These are phyloP conservation scores for Echium plantagineum DNA, from an alignment of 257 asterid species.

Conservation along the genomic window DNA sequence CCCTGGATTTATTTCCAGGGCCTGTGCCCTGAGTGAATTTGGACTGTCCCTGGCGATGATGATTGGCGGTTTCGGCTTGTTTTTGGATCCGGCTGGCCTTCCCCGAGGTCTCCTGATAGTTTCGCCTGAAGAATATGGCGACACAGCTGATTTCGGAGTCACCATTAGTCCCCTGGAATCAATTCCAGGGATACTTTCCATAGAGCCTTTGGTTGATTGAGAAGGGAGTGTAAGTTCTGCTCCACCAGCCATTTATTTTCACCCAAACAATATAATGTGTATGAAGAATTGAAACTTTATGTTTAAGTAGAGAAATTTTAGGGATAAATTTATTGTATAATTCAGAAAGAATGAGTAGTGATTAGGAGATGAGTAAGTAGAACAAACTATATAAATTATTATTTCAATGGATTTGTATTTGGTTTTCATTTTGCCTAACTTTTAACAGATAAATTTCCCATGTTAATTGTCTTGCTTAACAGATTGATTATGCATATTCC, in stretches of 20 bases:
- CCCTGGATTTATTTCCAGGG: constrained; percentile 71
- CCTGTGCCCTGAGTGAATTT: constrained; percentile 74
- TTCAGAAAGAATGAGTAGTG: constrained; percentile 24
- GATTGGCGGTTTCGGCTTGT: constrained; percentile 93
- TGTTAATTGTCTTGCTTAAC: constrained; percentile 59
- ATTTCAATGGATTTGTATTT: constrained; percentile 12
- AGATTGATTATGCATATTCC: constrained; percentile 11
- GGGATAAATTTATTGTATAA: constrained; percentile 19
- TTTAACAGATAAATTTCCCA: constrained; percentile 47
- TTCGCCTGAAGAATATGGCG: constrained; percentile 19
- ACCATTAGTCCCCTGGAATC: constrained; percentile 17
- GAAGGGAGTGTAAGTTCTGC: constrained; percentile 24
- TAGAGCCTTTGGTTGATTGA: constrained; percentile 14
- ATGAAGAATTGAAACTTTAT: constrained; percentile 6
- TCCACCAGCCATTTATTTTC: constrained; percentile 42
- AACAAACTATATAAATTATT: constrained; percentile 16
- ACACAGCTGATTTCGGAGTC: constrained; percentile 13
- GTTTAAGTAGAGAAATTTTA: constrained; percentile 27
- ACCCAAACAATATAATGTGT: neutral
- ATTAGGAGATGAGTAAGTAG: constrained; percentile 75
- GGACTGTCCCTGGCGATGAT: constrained; percentile 82
- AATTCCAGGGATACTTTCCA: constrained; percentile 14
- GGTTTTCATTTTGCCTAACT: constrained; percentile 48
- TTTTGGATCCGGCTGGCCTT: constrained; percentile 84
- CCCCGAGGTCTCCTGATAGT: constrained; percentile 63